phyloP scores from a whole-genome alignment of 2,329 filamentous ascomycete species.

The Alternaria sp. region DNA sequence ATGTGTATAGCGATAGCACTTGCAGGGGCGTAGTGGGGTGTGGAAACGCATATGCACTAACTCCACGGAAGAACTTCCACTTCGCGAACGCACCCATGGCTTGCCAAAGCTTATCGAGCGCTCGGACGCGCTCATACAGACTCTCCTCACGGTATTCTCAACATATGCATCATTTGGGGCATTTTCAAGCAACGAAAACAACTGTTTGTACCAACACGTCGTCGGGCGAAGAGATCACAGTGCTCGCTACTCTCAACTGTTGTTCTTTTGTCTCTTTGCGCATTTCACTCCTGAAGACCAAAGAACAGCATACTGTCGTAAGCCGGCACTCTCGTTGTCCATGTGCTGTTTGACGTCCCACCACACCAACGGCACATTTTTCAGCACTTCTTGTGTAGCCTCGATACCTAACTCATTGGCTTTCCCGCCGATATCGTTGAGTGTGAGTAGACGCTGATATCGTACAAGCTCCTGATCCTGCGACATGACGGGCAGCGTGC shows the following conservation, averaged over 20 bases:
- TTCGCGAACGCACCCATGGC: neutral
- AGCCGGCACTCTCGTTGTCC: neutral
- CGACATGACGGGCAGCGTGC: neutral
- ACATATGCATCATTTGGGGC: neutral
- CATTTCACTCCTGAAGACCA: neutral
- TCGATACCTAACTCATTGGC: neutral
- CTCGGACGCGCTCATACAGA: neutral
- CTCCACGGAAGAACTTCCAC: neutral
- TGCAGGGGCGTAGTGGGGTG: neutral
- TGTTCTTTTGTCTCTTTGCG: neutral
- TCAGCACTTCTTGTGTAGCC: neutral
- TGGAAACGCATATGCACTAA: neutral
- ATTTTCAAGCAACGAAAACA: neutral
- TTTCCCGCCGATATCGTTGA: neutral
- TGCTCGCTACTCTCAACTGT: neutral
- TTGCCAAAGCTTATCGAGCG: neutral
- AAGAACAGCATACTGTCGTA: constrained; percentile 21
- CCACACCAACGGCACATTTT: neutral
- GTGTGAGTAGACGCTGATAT: neutral
- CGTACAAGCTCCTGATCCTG: neutral
- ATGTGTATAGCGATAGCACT: neutral
- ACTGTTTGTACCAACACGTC: neutral
- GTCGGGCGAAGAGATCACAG: neutral
- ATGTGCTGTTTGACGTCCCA: neutral
- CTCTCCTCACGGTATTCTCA: neutral